Evolutionary conservation across 1,139 yeast genomes (phyloP).

Genomic region (Yamadazyma songkhlaensis): DNA sequence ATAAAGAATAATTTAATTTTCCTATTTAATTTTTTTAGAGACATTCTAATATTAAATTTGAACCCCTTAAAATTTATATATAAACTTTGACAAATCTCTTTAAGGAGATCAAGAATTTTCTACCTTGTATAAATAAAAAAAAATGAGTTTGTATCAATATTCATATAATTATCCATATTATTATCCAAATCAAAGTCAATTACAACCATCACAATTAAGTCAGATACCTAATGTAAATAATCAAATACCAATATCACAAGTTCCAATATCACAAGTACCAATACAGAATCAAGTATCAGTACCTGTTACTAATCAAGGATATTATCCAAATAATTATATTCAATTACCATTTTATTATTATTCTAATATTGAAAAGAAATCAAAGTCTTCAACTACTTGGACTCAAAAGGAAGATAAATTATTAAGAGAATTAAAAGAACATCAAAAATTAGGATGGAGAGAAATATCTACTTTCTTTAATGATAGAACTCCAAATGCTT

Average conservation of each 20-base stretch:
- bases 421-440: constrained; percentile 36
- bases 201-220: not conserved
- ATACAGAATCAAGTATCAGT: not conserved
- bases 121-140: not conserved
- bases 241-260: constrained; percentile 1
- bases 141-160: constrained; percentile 10
- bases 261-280: not conserved
- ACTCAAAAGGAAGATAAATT: constrained; percentile 38
- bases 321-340: constrained; percentile 1
- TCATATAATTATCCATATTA: constrained; percentile 9
- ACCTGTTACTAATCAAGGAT: not conserved
- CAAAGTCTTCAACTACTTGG: constrained; percentile 40
- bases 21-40: not conserved
- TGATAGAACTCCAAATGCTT: constrained; percentile 47
- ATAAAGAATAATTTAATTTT: not conserved
- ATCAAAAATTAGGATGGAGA: constrained; percentile 46
- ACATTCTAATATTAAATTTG: constrained; percentile 1
- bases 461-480: constrained; percentile 41
- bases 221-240: not conserved
- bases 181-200: constrained; percentile 3
- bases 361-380: constrained; percentile 14
- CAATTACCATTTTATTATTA: constrained; percentile 15
- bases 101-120: too few relatives aligned
- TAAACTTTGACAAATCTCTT: not conserved
- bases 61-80: constrained; percentile 2